Evolutionary conservation across 768 basidiomycete genomes (phyloP), one percentile per base, ranked within the genome.

Genomic region (Psilocybe tampanensis): DNA sequence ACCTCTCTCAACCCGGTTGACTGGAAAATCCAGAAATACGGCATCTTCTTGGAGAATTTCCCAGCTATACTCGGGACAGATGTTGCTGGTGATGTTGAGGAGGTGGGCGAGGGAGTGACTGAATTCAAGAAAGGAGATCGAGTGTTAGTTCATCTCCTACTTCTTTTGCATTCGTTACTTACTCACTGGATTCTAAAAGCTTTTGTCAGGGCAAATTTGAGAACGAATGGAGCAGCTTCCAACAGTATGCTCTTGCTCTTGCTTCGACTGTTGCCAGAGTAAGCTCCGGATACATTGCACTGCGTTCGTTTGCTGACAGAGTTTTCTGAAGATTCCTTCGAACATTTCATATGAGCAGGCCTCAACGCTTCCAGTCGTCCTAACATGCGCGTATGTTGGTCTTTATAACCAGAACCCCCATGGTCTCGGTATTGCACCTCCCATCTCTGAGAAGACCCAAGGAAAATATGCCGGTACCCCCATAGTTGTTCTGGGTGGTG

Each of bases 71-170:
- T 80, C 0, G 85, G 85, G 2, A 71, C 67, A 8, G 84, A 86
- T 53, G 70, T 74, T 29, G 79, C 84, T 44, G 85, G 85, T 2
- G 74, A 77, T 1, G 78, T 86, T 7, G 77, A 76, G 26, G 75
- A 70, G 33, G 71, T 86, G 45, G 85, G 84, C 2, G 77, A 79
- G 54, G 80, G 77, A 1, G 84, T 86, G 5, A 74, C 69, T 17
- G 70, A 70, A 26, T 79, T 84, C 63, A 72, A 78, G 56, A 72
- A 72, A 26, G 84, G 83, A 2, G 83, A 86, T 64, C 72, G 76
- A 67, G 81, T 86, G 81, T 83, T 68, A 60, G 79, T 44, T 33
- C 22, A n/a, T 12, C 3, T 29, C 11, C 8, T 23, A 21, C 6
- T 6, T 8, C 13, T 8, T 9, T 17, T 54, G 34, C 50, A n/a